phyloP scores from a whole-genome alignment of 2,329 filamentous ascomycete species.

The Neocucurbitaria cava region DNA sequence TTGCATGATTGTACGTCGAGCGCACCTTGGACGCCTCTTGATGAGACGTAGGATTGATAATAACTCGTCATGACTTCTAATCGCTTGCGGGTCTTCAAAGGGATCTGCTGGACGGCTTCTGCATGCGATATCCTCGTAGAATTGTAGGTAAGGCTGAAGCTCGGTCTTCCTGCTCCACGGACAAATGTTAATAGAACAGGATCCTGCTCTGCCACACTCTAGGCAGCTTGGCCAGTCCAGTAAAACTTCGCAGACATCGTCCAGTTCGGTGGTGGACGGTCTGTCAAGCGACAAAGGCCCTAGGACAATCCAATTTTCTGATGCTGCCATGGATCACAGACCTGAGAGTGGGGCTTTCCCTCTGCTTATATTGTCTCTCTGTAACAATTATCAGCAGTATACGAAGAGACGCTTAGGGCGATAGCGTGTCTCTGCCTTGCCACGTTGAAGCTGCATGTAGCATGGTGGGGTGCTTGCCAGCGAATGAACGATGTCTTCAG shows the following conservation, averaged over 20 bases:
- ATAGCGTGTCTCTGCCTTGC: background rate
- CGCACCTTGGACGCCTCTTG: background rate
- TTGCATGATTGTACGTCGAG: background rate
- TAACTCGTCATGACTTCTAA: background rate
- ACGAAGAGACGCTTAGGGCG: background rate
- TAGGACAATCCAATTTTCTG: background rate
- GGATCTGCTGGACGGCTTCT: background rate
- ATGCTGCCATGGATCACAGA: background rate
- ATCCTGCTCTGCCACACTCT: background rate
- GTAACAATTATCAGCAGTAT: background rate
- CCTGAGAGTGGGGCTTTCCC: background rate
- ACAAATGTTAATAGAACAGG: background rate
- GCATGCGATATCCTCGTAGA: background rate
- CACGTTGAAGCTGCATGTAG: background rate
- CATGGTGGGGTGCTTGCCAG: background rate
- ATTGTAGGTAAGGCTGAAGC: background rate
- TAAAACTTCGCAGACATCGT: background rate
- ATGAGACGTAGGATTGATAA: background rate
- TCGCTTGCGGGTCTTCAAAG: background rate
- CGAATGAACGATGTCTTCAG: background rate
- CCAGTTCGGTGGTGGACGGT: background rate
- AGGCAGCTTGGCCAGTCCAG: background rate
- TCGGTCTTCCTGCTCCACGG: background rate
- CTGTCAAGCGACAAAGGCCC: background rate
- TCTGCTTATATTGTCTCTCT: background rate